Percentiles rank a stretch among this genome's conserved stretches.
phyloP scores from a whole-genome alignment of 768 basidiomycete species.

The Tylopilus felleus region DNA sequence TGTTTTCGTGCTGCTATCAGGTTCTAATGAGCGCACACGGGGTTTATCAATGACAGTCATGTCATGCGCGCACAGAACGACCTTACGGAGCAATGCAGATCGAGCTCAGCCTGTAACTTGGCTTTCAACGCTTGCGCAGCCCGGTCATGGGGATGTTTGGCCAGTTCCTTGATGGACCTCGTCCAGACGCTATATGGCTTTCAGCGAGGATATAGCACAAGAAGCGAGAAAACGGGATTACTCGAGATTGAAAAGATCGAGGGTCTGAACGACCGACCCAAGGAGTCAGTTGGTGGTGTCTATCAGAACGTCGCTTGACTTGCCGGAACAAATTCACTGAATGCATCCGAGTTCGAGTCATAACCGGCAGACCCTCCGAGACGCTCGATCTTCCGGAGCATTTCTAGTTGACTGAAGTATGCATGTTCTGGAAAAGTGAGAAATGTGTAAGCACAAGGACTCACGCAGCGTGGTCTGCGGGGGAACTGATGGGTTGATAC shows the following conservation, averaged over 20 bases:
- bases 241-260: neutral
- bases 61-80: too few relatives aligned
- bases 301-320: neutral
- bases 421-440: neutral
- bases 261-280: neutral
- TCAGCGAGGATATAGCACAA: neutral
- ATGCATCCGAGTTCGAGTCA: neutral
- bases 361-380: constrained; percentile 3
- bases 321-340: neutral
- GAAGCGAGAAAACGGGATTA: neutral
- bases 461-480: neutral
- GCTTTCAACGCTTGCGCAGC: neutral
- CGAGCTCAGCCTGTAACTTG: too few relatives aligned
- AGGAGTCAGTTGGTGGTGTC: neutral
- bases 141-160: neutral
- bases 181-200: neutral
- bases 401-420: neutral
- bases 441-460: neutral
- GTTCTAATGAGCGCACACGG: too few relatives aligned
- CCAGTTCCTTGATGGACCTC: neutral
- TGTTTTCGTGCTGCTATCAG: neutral
- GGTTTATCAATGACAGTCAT: too few relatives aligned
- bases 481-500: too few relatives aligned
- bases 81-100: too few relatives aligned
- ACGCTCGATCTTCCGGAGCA: neutral